Percentiles rank a stretch among this genome's conserved stretches.
These are phyloP conservation scores for Populus davidiana DNA, from an alignment of 345 rosid genomes.

Conservation along the genomic window DNA sequence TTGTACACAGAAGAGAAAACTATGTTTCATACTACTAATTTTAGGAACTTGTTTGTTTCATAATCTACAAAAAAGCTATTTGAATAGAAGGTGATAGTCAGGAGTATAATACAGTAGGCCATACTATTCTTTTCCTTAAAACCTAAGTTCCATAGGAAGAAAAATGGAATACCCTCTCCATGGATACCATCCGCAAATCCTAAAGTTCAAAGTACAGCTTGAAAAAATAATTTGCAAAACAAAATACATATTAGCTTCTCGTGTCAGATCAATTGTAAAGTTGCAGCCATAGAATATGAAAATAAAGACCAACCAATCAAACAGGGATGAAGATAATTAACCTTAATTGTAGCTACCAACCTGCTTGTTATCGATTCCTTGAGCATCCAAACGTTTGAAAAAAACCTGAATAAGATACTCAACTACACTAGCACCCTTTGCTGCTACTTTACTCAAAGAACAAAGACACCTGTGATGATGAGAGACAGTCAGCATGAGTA, in stretches of 20 bases:
- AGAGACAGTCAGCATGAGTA: not conserved
- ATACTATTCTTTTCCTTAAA: too few relatives aligned
- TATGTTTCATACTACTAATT: too few relatives aligned
- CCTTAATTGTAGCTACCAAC: conserved; percentile 39
- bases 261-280: not conserved
- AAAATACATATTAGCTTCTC: not conserved
- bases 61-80: too few relatives aligned
- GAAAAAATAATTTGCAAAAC: too few relatives aligned
- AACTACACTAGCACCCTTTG: conserved; percentile 62
- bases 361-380: conserved; percentile 73
- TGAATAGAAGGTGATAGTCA: too few relatives aligned
- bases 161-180: too few relatives aligned
- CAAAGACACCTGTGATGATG: conserved; percentile 73
- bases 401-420: conserved; percentile 88
- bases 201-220: too few relatives aligned
- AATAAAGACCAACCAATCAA: not conserved
- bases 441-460: conserved; percentile 73
- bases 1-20: too few relatives aligned
- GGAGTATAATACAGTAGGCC: too few relatives aligned
- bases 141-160: too few relatives aligned
- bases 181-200: too few relatives aligned
- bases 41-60: too few relatives aligned
- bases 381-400: conserved; percentile 76
- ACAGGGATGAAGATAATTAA: not conserved
- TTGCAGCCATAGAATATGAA: not conserved